Evolutionary conservation across 768 basidiomycete genomes (phyloP), one percentile per base, ranked within the genome.

Genomic region (Phaffia tasmanica): DNA sequence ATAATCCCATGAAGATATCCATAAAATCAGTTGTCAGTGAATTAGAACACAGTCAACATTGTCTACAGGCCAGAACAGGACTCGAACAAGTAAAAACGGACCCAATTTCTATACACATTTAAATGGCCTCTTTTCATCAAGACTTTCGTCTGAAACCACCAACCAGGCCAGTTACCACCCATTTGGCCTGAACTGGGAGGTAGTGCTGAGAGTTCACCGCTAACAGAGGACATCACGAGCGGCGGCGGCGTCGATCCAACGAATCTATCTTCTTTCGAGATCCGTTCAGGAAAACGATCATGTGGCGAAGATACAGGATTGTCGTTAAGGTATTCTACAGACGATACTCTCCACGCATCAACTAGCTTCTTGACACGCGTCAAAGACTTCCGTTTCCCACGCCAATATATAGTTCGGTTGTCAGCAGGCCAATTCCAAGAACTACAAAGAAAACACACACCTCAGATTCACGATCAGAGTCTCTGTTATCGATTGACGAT

Each of bases 401-500:
- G 11, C 35, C 35, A 42, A 42, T 11, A 42, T 42, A 11, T 42
- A 42, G 4, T 42, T 42, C 35, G 21, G 30, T 63, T 25, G 51
- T 42, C 18, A 47, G 27, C 3, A 46, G 32, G 35, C 4, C 35
- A 35, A 6, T 25, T 11, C 11, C 3, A 11, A 32, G 15, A 29
- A 53, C 16, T 4, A 51, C 27, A 29, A 30, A 30, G 11, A 19
- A 46, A 6, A 54, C n/a, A 63, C 62, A n/a, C 51, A 63, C 62
- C 29, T n/a, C 73, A 8, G 73, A 73, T 69, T 81, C 80, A 0
- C 73, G 73, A 19, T 77, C 76, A 11, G 76, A 71, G 32, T 75
- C 74, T 11, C 79, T 74, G 55, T 75, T 78, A 70, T 82, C 80
- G 47, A 82, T 68, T 1, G 70, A 71, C 11, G 76, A 72, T 35